These are phyloP conservation scores for Ustilago cynodontis DNA, from an alignment of 1,284 basidiomycete genomes.

Conservation along the genomic window DNA sequence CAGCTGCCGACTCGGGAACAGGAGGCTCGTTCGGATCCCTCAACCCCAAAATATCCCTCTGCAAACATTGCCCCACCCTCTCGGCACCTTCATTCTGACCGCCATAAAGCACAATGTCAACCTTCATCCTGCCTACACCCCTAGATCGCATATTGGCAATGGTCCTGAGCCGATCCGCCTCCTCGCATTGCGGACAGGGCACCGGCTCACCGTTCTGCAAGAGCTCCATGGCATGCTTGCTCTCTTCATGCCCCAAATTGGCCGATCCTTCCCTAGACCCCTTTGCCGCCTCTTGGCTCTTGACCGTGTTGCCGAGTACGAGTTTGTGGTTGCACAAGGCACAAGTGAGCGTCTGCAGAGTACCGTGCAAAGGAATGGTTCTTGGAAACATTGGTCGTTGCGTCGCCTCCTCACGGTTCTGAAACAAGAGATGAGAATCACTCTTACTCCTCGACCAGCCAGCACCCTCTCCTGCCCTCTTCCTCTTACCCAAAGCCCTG, in stretches of 20 bases:
- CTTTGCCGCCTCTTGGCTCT: conserved; percentile 17
- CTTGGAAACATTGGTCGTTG: conserved; percentile 73
- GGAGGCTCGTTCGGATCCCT: conserved; percentile 64
- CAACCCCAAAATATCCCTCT: conserved; percentile 66
- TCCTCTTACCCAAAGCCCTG: conserved; percentile 56
- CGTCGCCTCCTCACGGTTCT: conserved; percentile 24
- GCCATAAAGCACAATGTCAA: conserved; percentile 90
- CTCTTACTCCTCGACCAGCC: conserved; percentile 51
- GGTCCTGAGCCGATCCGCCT: conserved; percentile 78
- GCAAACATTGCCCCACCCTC: conserved; percentile 74
- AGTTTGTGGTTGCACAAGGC: conserved; percentile 79
- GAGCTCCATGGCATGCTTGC: conserved; percentile 50
- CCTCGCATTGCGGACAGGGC: conserved; percentile 82
- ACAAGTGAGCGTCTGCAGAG: conserved; percentile 83
- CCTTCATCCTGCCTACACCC: conserved; percentile 83
- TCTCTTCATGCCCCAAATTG: conserved; percentile 43
- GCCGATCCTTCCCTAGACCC: conserved; percentile 42
- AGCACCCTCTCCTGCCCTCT: conserved; percentile 26
- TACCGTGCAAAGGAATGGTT: conserved; percentile 91
- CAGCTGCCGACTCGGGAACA: conserved; percentile 62
- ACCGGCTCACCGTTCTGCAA: conserved; percentile 76
- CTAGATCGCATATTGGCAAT: conserved; percentile 83
- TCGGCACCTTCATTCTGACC: conserved; percentile 88
- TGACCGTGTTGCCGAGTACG: conserved; percentile 44
- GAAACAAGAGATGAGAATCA: conserved; percentile 59